Evolutionary conservation across 2,329 filamentous ascomycete genomes (phyloP), one percentile per base, ranked within the genome.

Genomic region (Ceratocystis colombiana): DNA sequence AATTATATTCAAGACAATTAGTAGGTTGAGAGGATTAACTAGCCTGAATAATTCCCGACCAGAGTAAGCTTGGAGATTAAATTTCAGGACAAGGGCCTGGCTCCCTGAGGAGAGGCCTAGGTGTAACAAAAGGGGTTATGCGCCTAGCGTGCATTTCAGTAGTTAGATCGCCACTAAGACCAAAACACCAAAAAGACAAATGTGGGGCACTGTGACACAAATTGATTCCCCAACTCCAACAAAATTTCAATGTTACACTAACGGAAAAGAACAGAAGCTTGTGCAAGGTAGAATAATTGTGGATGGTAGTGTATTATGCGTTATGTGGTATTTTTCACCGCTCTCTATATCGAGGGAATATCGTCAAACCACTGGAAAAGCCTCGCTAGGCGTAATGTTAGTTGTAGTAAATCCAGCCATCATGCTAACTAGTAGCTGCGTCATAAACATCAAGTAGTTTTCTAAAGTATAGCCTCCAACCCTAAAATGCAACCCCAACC

Each of bases 81-180:
- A 50, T 8, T n/a, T 2, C 46, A 62, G 8, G 8, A 20, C 25
- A 37, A 37, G 33, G 33, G 33, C 10, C 10, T 37, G 33, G 33
- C 33, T 37, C 33, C 33, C 33, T 37, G 22, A 25, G 22, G 33
- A 37, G 33, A 37, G 33, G 10, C 8, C 33, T 8, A n/a, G 17
- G 44, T 41, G 44, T 25, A 33, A 41, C 62, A 64, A 64, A 64
- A 53, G 62, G 62, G 62, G 62, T 46, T 63, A 63, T 62, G 37
- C 61, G 12, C 3, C 30, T 48, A 48, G 22, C 41, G 37, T 33
- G 28, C 8, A 20, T 15, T 50, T 37, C 33, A 37, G 33, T 37
- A 10, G 33, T 10, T 37, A 37, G 7, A 37, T 37, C 7, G 33
- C 33, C 33, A 8, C 33, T 37, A 37, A 37, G 33, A 37, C 46